These are phyloP conservation scores for Dittrichia graveolens DNA, from an alignment of 129 eudicot genomes.

Conservation along the genomic window DNA sequence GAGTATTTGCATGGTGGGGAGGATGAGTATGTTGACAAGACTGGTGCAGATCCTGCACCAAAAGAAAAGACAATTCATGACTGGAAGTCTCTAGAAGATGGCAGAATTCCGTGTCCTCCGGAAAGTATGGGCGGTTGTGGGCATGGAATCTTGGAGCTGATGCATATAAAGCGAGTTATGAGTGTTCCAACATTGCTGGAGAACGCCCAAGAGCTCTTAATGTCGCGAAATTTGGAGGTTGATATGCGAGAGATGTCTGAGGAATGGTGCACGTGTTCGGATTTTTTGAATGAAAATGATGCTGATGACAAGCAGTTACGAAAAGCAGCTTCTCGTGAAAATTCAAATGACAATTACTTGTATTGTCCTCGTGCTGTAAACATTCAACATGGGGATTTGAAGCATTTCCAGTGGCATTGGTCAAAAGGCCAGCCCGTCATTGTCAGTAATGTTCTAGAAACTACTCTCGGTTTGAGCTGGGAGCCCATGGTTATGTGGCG, in stretches of 20 bases:
- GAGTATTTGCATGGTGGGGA: slow-evolving; percentile 52
- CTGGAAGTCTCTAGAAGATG: slow-evolving; percentile 63
- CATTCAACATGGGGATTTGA: slow-evolving; percentile 49
- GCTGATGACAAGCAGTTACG: slow-evolving; percentile 29
- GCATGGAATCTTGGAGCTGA: slow-evolving; percentile 46
- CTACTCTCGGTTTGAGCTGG: slow-evolving; percentile 83
- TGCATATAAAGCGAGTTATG: slow-evolving; percentile 22
- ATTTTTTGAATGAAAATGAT: slow-evolving; percentile 11
- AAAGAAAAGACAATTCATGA: slow-evolving; percentile 30
- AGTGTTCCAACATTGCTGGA: slow-evolving; percentile 45
- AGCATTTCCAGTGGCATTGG: slow-evolving; percentile 91
- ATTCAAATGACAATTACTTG: slow-evolving; percentile 52
- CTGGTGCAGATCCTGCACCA: neutral
- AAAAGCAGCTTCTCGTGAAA: slow-evolving; percentile 63
- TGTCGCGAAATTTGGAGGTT: slow-evolving; percentile 21
- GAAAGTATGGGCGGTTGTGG: slow-evolving; percentile 65
- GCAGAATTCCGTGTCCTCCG: slow-evolving; percentile 76
- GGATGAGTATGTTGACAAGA: neutral
- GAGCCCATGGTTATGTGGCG: slow-evolving; percentile 99
- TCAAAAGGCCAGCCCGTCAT: slow-evolving; percentile 76
- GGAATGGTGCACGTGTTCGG: slow-evolving; percentile 48
- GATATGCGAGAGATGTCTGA: slow-evolving; percentile 30
- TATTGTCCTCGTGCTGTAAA: slow-evolving; percentile 65
- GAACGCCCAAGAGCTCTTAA: slow-evolving; percentile 42
- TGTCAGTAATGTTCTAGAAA: slow-evolving; percentile 71